Conservation (phyloP, 1,139 yeast genomes). For the Kurtzmaniella natalensis region DNA sequence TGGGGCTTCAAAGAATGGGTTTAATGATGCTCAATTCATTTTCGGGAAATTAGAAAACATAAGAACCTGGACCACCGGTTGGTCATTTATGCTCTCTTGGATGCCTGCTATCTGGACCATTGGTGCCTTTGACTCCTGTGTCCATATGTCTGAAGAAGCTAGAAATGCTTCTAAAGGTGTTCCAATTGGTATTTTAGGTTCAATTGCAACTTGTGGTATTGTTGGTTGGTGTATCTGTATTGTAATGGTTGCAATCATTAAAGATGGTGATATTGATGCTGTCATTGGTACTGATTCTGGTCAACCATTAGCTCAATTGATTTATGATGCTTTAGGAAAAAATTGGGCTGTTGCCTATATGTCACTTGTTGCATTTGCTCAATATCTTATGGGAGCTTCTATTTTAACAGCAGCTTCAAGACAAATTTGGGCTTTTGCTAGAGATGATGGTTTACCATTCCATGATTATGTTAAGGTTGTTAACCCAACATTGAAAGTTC, state of each 20-base stretch:
- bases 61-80: constrained; percentile 18
- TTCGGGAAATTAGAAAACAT: constrained; percentile 16
- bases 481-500: constrained; percentile 16
- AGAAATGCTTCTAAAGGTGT: constrained; percentile 22
- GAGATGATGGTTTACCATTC: constrained; percentile 42
- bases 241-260: constrained; percentile 17
- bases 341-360: constrained; percentile 22
- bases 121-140: constrained; percentile 30
- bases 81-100: constrained; percentile 24
- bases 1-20: constrained; percentile 21
- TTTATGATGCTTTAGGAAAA: constrained; percentile 21
- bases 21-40: constrained; percentile 14
- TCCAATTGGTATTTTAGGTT: constrained; percentile 25
- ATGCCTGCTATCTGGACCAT: constrained; percentile 32
- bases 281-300: constrained; percentile 15
- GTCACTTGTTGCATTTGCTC: constrained; percentile 21
- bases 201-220: constrained; percentile 18
- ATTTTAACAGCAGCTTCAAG: constrained; percentile 18
- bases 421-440: constrained; percentile 28
- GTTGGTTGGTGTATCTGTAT: constrained; percentile 20
- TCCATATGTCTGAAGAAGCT: constrained; percentile 31
- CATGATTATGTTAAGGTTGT: constrained; percentile 24
- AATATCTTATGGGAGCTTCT: constrained; percentile 22
- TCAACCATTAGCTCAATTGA: constrained; percentile 23
- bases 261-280: constrained; percentile 16